Evolutionary conservation across 2,329 filamentous ascomycete genomes (phyloP).

Genomic region (Aspergillus texensis): DNA sequence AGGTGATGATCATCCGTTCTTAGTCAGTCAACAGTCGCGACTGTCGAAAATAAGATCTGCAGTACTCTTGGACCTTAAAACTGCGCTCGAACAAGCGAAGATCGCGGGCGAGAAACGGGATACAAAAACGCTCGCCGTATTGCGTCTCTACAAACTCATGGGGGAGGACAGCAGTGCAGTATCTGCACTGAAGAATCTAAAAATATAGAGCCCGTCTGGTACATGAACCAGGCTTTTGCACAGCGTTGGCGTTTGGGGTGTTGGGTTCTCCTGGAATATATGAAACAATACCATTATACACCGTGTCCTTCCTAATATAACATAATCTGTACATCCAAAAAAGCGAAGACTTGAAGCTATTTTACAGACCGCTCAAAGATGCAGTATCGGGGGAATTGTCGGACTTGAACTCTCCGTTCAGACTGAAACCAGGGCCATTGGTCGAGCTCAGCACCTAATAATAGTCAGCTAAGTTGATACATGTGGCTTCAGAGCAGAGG

Average conservation of each 20-base stretch:
- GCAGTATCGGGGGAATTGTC: constrained; percentile 60
- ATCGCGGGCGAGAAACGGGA: constrained; percentile 37
- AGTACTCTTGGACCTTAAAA: constrained; percentile 65
- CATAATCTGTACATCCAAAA: constrained; percentile 43
- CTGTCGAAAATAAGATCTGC: constrained; percentile 63
- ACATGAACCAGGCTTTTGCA: constrained; percentile 23
- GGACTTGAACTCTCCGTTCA: constrained; percentile 77
- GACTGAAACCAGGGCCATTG: constrained; percentile 79
- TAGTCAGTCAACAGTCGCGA: constrained; percentile 59
- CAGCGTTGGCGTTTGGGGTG: constrained; percentile 49
- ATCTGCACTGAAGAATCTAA: constrained; percentile 55
- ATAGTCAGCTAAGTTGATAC: constrained; percentile 47
- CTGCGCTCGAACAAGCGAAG: constrained; percentile 62
- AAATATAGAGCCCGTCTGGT: constrained; percentile 27
- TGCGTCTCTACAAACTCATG: constrained; percentile 64
- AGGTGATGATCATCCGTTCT: constrained; percentile 64
- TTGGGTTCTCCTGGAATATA: constrained; percentile 21
- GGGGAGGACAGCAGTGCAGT: constrained; percentile 63
- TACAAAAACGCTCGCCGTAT: constrained; percentile 55
- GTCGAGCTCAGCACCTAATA: constrained; percentile 80
- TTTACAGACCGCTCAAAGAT: constrained; percentile 46
- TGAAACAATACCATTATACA: constrained; percentile 45
- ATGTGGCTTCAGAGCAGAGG: neutral
- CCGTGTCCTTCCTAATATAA: constrained; percentile 45
- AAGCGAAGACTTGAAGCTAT: constrained; percentile 43